Evolutionary conservation across 2,329 filamentous ascomycete genomes (phyloP), one percentile per base, ranked within the genome.

Genomic region (Xylaria sp.): DNA sequence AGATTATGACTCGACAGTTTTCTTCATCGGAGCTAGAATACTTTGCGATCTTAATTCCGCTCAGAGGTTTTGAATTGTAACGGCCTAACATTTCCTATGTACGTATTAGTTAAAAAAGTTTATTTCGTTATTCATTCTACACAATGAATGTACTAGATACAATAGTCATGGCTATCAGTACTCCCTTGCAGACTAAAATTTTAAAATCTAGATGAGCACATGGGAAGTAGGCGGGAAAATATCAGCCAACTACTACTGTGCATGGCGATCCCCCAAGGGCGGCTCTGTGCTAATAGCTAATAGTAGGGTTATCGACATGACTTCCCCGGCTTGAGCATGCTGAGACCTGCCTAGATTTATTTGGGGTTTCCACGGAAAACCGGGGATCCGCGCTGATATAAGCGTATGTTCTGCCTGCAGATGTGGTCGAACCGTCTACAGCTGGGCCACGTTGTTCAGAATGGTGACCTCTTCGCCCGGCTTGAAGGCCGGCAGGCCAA

Each of bases 401-500:
- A 54, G 7, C 42, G 20, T 47, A 15, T 47, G 20, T 42, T 10
- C 20, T 31, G 17, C 10, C 25, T 31, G 17, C 9, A 56, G n/a
- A 44, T 25, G 7, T 45, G 15, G 2, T 79, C 76, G 15, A 3
- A 11, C 15, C 25, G 15, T 49, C 33, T 62, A 97, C 76, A 97
- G 82, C 82, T 97, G 94, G 66, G 93, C 88, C 75, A 93, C 89
- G 72, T 97, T 93, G 79, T 96, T 95, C 75, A 97, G 78, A 67
- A 99, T 84, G 76, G 90, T 87, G 57, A 98, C 94, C 82, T 98
- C 94, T 83, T 99, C 94, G 17, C 96, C 96, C 3, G 94, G 94
- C 84, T 97, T 97, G 85, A 99, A 99, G 4, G 96, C 92, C 15
- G 96, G 96, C 72, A 99, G 60, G 17, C 76, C 75, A 22, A 79